Evolutionary conservation across 345 rosid genomes (phyloP), one percentile per base, ranked within the genome.

Genomic region (Rhodamnia rubescens): DNA sequence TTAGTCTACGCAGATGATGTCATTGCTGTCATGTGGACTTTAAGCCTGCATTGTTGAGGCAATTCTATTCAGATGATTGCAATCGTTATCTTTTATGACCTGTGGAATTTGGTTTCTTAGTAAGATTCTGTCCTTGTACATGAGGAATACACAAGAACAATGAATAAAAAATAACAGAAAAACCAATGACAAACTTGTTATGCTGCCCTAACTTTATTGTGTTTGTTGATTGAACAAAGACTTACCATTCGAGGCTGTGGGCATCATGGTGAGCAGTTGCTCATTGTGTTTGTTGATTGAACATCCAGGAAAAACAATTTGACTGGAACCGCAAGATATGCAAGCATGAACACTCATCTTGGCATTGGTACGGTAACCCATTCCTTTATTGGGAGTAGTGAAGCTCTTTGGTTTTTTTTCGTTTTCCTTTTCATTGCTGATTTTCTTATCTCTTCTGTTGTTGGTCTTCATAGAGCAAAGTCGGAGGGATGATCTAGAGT

Each of bases 261-360:
- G 32, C 29, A 29, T 64, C 75, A 64, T 7, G 44, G 75, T 32
- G 20, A 64, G 75, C 22, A 32, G 75, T 64, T 83, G 75, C 32
- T 86, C 36, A 42, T n/a, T 42, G 74, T 82, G 42, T n/a, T 85
- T 74, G 58, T 54, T 52, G 44, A 44, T 78, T 74, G 53, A 61
- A 81, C 11, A 57, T 91, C 84, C 93, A 97, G 99, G 88, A 97
- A 97, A 84, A 96, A 97, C 88, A 96, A 94, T 87, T 90, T 97
- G 90, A 95, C 98, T 40, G 99, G 99, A 90, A 97, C 99, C 86
- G 99, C 99, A 74, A 94, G 99, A 93, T 97, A 97, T 92, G 99
- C 99, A 53, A 97, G 99, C 94, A 97, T 93, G 99, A 96, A 96
- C 83, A 97, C 99, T 87, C 99, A 97, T 89, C 95, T 97, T 85